A percentile compares a stretch with the other conserved stretches of the same genome.
Evolutionary conservation across 2,329 filamentous ascomycete genomes (phyloP).

Genomic region (Curvularia eragrostidis): DNA sequence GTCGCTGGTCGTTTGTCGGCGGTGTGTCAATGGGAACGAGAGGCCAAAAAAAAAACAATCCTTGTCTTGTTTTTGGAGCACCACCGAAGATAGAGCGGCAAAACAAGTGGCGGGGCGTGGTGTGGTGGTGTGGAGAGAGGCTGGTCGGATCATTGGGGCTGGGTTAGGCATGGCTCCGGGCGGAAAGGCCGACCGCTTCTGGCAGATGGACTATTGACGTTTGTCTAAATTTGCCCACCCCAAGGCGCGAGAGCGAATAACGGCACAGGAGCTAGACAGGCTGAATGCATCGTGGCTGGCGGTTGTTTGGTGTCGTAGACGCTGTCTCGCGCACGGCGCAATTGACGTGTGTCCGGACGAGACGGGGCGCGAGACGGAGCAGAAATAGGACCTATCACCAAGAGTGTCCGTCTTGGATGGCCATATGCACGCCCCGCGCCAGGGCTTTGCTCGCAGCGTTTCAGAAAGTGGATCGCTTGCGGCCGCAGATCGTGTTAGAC

Average conservation of each 20-base stretch:
- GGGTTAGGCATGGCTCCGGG: neutral
- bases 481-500: constrained; percentile 4
- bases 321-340: neutral
- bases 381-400: neutral
- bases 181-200: constrained; percentile 3
- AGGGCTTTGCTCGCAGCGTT: constrained; percentile 3
- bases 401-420: neutral
- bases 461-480: constrained; percentile 6
- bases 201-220: constrained; percentile 11
- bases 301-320: neutral
- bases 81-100: neutral
- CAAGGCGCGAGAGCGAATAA: neutral
- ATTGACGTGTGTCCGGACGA: neutral
- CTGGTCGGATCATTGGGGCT: neutral
- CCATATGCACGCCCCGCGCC: neutral
- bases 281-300: neutral
- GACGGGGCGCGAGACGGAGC: neutral
- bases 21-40: neutral
- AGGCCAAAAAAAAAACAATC: neutral
- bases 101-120: neutral
- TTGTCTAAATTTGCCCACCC: constrained; percentile 7
- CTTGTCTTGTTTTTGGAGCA: neutral
- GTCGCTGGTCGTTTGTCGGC: no score
- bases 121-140: neutral
- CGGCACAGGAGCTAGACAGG: neutral